Base-by-base conservation (phyloP, 148 eudicot species). In the Arctostaphylos glauca region DNA sequence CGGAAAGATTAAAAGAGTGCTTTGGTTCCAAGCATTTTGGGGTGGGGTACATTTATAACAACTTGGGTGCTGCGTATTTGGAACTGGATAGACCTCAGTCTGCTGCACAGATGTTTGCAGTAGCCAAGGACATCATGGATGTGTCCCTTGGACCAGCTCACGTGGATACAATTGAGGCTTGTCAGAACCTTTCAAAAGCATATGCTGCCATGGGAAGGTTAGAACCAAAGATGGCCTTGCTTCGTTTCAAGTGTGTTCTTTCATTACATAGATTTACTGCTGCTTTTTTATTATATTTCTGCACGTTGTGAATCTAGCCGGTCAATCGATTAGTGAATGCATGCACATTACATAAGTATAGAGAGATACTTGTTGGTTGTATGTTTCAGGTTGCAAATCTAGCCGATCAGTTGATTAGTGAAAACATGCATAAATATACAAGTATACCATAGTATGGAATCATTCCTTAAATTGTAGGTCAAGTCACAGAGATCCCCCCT, bases 141-240 rank as follows among this genome's bases (percentile, higher is more conserved):
- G 90, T 86, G n/a, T 83, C 97, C 4, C 98, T 97, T 78, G 98
- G 99, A 56, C 92, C 98, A 76, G 91, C 89, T 87, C 98, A 97
- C 82, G 81, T 84, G 6, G 99, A 97, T 60, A 79, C 99, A 18
- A 93, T 97, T 52, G 97, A 91, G 87, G 90, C 98, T 0, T 89
- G 91, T 70, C 99, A 94, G 85, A 94, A 94, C 83, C 97, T 97
- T 86, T 91, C 98, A 46, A 94, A 93, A 86, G 96, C 98, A 50
- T 97, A 94, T 92, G 89, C 90, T 80, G 92, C 94, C 81, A 93
- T 97, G 99, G 91, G 87, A 89, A 97, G 99, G 98, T 94, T 88
- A 78, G 74, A 56, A 81, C 60, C 47, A 54, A 78, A 14, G 44
- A 76, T 67, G 43, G 44, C 76, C 58, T 44, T 67, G 53, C 15